Evolutionary conservation across 441 rosid species (phyloP).

Genomic region (Gossypium schwendimanii): DNA sequence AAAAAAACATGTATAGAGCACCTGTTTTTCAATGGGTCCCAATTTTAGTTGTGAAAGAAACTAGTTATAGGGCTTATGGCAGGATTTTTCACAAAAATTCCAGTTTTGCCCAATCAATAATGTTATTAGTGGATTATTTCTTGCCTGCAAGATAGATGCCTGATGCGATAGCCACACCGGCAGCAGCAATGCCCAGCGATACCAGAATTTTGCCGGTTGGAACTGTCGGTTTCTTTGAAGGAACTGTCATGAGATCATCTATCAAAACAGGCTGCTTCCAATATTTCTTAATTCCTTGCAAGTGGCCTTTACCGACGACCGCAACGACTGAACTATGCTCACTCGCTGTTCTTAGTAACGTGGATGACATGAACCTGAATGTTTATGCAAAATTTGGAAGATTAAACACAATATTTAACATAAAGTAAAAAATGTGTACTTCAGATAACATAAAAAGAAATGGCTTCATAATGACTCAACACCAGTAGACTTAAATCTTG

Average conservation of each 20-base stretch:
- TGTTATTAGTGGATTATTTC: constrained; percentile 21
- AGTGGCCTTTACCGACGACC: constrained; percentile 90
- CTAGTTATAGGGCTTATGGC: neutral
- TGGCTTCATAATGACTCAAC: neutral
- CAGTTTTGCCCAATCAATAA: neutral
- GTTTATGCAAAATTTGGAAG: constrained; percentile 5
- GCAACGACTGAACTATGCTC: constrained; percentile 75
- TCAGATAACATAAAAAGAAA: neutral
- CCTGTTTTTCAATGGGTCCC: neutral
- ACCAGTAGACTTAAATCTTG: neutral
- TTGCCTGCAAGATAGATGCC: constrained; percentile 52
- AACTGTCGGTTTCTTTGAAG: constrained; percentile 36
- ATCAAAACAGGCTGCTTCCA: constrained; percentile 77
- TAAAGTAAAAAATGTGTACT: neutral
- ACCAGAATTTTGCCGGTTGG: constrained; percentile 47
- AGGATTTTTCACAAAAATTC: neutral
- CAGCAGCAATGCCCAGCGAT: constrained; percentile 57
- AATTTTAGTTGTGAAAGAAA: neutral
- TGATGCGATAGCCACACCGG: constrained; percentile 68
- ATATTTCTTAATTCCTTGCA: constrained; percentile 71
- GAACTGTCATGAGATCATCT: constrained; percentile 58
- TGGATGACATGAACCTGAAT: constrained; percentile 69
- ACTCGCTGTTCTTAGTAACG: constrained; percentile 46
- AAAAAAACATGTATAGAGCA: neutral
- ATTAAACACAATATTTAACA: neutral